A percentile compares a stretch with the other conserved stretches of the same genome.
Evolutionary conservation across 1,139 yeast species (phyloP).

Genomic region (Sugiyamaella neomexicana): DNA sequence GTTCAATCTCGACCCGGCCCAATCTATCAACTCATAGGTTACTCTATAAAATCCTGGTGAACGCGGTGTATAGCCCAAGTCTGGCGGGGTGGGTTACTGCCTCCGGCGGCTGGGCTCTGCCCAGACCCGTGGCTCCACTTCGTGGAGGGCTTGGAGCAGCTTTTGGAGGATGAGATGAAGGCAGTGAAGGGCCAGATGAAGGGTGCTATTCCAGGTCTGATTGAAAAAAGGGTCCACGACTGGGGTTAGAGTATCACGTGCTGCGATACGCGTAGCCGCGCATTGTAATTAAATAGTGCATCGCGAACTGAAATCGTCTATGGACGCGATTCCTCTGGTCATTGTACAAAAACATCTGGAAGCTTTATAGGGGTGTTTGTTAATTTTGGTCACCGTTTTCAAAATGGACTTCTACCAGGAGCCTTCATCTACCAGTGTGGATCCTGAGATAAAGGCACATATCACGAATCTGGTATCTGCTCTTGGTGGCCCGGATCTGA

Average conservation of each 20-base stretch:
- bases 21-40: constrained; percentile 32
- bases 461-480: constrained; percentile 75
- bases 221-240: no score
- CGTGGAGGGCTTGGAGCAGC: background rate
- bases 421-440: background rate
- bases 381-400: no score
- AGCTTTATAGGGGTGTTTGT: background rate
- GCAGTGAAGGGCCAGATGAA: no score
- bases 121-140: background rate
- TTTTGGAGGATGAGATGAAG: no score
- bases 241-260: background rate
- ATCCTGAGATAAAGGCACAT: constrained; percentile 50
- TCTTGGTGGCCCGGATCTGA: constrained; percentile 74
- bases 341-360: background rate
- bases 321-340: no score
- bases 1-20: constrained; percentile 36
- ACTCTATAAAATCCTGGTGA: no score
- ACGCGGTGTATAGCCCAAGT: no score
- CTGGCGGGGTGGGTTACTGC: no score
- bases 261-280: background rate
- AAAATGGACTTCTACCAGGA: constrained; percentile 9
- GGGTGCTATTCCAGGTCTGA: no score
- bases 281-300: background rate
- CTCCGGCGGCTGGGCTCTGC: background rate
- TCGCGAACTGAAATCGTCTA: background rate